Conservation (phyloP, 2,329 filamentous ascomycete species). For the Epichloe uncinata region DNA sequence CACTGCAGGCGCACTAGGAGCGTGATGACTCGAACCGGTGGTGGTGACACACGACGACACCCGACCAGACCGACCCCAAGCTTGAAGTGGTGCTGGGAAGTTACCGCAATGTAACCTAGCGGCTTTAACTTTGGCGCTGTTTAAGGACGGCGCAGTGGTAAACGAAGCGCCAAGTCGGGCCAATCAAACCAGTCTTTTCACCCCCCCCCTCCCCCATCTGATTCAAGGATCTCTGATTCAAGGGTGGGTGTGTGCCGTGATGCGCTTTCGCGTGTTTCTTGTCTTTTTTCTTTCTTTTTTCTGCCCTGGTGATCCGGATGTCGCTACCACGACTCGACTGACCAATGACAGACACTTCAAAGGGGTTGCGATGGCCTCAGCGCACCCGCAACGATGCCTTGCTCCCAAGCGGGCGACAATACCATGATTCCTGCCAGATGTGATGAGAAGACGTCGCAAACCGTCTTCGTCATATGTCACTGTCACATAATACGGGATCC, state of each 20-base stretch:
- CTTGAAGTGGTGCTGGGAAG: conserved; percentile 5
- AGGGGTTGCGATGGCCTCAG: not conserved
- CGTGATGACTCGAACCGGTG: conserved; percentile 1
- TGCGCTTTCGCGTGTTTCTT: not conserved
- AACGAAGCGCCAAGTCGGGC: not conserved
- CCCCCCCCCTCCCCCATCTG: not conserved
- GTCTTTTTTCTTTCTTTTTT: not conserved
- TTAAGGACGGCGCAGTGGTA: not conserved
- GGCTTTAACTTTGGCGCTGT: conserved; percentile 3
- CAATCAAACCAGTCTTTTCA: not conserved
- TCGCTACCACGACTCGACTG: not conserved
- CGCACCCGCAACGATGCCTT: not conserved
- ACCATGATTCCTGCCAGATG: not conserved
- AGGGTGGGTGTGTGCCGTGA: not conserved
- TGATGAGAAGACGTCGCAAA: not conserved
- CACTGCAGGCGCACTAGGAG: not conserved
- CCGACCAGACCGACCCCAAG: not conserved
- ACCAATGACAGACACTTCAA: not conserved
- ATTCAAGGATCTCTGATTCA: not conserved
- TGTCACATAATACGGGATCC: not conserved
- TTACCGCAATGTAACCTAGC: conserved; percentile 7
- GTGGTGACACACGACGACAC: conserved; percentile 3
- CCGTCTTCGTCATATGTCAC: not conserved
- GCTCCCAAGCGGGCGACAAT: not conserved
- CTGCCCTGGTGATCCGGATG: not conserved